phyloP scores from a whole-genome alignment of 257 asterid genomes.

The Solanum appendiculatum region DNA sequence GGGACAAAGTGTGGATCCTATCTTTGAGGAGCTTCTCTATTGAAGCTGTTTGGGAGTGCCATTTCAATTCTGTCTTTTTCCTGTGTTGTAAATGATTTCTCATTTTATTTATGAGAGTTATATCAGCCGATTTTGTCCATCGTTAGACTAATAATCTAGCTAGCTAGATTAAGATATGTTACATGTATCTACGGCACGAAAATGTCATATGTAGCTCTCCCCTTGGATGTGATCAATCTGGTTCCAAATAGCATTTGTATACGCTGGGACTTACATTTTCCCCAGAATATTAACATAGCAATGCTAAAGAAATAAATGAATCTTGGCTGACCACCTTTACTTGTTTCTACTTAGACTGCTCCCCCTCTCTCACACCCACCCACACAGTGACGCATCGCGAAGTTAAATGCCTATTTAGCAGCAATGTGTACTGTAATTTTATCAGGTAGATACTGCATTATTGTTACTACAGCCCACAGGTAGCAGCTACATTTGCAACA shows the following conservation, averaged over 20 bases:
- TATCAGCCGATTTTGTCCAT: not conserved
- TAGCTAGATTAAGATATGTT: not conserved
- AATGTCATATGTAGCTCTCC: not conserved
- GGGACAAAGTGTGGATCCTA: slow-evolving; percentile 77
- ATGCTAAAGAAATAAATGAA: not conserved
- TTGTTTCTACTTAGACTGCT: not conserved
- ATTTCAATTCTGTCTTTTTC: not conserved
- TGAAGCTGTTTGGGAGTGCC: slow-evolving; percentile 13
- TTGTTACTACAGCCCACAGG: not conserved
- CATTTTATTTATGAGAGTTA: not conserved
- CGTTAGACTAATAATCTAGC: not conserved
- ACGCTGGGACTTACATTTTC: not conserved
- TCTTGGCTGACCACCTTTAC: not conserved
- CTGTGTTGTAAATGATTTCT: not conserved
- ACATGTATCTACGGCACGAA: not conserved
- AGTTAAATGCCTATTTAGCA: not conserved
- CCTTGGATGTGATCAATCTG: not conserved
- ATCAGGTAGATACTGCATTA: not conserved
- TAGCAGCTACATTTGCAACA: not conserved
- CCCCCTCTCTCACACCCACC: not conserved
- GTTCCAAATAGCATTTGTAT: not conserved
- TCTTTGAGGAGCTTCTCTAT: slow-evolving; percentile 83
- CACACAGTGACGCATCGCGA: not conserved
- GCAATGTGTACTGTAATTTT: not conserved
- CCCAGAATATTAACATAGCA: not conserved